phyloP scores from a whole-genome alignment of 441 rosid species.

The Arabidopsis hybrid region DNA sequence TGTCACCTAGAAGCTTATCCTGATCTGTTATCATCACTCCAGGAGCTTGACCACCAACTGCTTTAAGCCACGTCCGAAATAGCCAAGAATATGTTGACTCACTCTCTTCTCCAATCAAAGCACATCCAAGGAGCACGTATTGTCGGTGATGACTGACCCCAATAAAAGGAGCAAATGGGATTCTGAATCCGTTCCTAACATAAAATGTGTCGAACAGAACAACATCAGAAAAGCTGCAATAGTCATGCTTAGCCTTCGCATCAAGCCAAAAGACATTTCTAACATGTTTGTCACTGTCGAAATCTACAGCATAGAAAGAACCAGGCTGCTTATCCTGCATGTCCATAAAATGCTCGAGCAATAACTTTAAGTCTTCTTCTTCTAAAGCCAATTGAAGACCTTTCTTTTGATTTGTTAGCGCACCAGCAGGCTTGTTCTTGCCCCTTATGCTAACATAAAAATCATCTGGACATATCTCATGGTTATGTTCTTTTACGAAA shows the following conservation, averaged over 20 bases:
- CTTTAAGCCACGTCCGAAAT: conserved; percentile 65
- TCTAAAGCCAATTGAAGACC: conserved; percentile 56
- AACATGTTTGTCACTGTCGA: conserved; percentile 52
- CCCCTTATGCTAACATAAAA: conserved; percentile 51
- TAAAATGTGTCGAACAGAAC: conserved; percentile 66
- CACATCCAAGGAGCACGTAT: conserved; percentile 63
- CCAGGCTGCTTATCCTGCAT: conserved; percentile 68
- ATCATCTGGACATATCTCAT: conserved; percentile 65
- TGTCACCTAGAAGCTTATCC: conserved; percentile 55
- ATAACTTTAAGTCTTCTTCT: conserved; percentile 49
- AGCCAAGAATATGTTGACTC: conserved; percentile 60
- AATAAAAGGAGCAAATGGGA: conserved; percentile 63
- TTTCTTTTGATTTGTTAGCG: conserved; percentile 49
- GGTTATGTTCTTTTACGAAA: conserved; percentile 71
- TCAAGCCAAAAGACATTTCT: conserved; percentile 72
- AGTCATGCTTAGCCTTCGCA: conserved; percentile 61
- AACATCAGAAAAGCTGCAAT: conserved; percentile 57
- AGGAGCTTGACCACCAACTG: conserved; percentile 63
- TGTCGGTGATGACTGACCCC: conserved; percentile 66
- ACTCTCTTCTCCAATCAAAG: conserved; percentile 63
- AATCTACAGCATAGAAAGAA: conserved; percentile 68
- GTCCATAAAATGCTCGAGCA: conserved; percentile 57
- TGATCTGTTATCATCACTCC: conserved; percentile 63
- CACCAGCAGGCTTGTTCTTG: conserved; percentile 50
- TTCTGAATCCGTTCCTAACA: conserved; percentile 48